Conservation (phyloP, 225 moss, liverwort and hornwort species). For the Physcomitrium patens region DNA sequence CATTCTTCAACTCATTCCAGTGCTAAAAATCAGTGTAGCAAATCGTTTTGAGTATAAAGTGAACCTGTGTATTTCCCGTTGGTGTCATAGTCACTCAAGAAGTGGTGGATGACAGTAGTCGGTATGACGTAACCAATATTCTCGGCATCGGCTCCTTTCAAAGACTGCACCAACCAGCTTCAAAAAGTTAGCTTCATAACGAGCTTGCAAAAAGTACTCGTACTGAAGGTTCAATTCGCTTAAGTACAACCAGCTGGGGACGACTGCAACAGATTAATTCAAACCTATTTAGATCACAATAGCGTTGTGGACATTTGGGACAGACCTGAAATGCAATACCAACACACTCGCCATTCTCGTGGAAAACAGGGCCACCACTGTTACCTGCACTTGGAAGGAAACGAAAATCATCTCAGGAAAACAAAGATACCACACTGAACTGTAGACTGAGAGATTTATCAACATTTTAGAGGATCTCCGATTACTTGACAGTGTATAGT, state of each 20-base stretch:
- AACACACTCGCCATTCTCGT: conserved; percentile 93
- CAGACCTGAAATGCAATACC: conserved; percentile 97
- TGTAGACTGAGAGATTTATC: neutral
- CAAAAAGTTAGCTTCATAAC: conserved; percentile 12
- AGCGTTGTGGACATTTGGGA: conserved; percentile 17
- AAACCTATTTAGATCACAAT: neutral
- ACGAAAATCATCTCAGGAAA: no score
- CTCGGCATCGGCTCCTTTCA: conserved; percentile 97
- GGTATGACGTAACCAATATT: conserved; percentile 98
- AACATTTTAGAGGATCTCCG: no score
- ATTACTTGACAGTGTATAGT: neutral
- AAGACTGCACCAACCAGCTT: conserved; percentile 60
- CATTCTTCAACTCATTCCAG: no score
- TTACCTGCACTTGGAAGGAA: conserved; percentile 59
- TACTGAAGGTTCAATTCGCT: no score
- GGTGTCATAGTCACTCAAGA: conserved; percentile 86
- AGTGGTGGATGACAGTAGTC: conserved; percentile 94
- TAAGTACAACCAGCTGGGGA: no score
- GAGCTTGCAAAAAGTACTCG: neutral
- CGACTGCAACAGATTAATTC: no score
- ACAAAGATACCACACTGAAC: neutral
- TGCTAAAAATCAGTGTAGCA: neutral
- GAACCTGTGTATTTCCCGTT: conserved; percentile 88
- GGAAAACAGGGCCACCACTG: conserved; percentile 97
- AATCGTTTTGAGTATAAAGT: neutral